phyloP scores from a whole-genome alignment of 352 stramenopile genomes.

The Pythium monospermum region DNA sequence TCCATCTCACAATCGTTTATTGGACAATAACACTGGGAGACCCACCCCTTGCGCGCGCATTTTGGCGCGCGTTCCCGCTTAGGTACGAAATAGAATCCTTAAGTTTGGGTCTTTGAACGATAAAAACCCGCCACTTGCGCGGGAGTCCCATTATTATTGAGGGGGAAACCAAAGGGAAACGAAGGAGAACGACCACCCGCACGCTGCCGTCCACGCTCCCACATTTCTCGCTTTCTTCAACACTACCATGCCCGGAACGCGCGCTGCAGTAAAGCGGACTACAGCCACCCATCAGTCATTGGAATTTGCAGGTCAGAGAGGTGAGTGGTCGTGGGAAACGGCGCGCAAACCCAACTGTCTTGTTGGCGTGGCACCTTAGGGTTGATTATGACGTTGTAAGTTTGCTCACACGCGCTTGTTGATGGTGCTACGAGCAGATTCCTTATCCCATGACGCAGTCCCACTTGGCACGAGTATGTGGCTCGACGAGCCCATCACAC shows the following conservation, averaged over 20 bases:
- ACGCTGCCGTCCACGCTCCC: no score
- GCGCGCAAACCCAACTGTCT: no score
- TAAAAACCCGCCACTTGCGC: conserved; percentile 10
- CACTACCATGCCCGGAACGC: background rate
- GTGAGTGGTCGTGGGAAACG: no score
- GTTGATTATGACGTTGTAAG: background rate
- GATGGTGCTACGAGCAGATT: no score
- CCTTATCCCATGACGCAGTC: conserved; percentile 6
- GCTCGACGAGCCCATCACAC: conserved; percentile 16
- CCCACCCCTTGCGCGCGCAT: conserved; percentile 1
- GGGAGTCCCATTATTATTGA: no score
- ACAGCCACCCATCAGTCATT: no score
- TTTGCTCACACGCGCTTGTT: background rate
- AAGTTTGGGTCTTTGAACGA: conserved; percentile 19
- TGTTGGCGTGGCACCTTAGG: background rate
- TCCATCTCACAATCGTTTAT: background rate
- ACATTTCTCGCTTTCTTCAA: no score
- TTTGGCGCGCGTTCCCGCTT: conserved; percentile 16
- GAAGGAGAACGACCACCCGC: background rate
- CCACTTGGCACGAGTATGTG: conserved; percentile 17
- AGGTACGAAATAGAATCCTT: conserved; percentile 14
- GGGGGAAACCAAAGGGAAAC: no score
- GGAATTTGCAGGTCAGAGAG: no score
- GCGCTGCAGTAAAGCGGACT: no score
- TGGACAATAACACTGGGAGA: background rate